Evolutionary conservation across 495 filamentous ascomycete genomes (phyloP).

Genomic region (Penicillium coprophilum): DNA sequence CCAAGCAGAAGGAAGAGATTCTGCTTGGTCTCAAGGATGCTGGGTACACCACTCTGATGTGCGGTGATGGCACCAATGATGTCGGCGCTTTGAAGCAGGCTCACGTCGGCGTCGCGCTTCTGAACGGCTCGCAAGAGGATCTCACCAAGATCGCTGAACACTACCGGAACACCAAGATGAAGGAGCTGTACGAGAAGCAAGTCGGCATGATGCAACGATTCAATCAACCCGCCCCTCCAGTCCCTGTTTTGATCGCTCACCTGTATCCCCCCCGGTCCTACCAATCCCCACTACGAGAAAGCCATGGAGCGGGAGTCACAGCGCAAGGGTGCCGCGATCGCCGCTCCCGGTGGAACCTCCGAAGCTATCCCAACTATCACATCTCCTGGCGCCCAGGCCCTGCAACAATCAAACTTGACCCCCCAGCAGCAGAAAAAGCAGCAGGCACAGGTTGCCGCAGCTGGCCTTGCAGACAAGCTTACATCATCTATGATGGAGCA

Average conservation of each 20-base stretch:
- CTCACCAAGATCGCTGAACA: conserved; percentile 89
- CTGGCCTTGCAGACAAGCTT: conserved; percentile 81
- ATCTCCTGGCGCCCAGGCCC: conserved; percentile 66
- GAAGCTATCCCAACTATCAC: conserved; percentile 67
- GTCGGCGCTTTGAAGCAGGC: conserved; percentile 98
- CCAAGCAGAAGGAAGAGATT: conserved; percentile 99
- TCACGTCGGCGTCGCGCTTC: conserved; percentile 91
- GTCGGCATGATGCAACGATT: conserved; percentile 84
- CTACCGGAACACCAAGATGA: conserved; percentile 91
- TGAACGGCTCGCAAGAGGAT: conserved; percentile 92
- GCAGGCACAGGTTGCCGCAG: conserved; percentile 66
- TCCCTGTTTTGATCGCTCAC: conserved; percentile 87
- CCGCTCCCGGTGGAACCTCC: conserved; percentile 29
- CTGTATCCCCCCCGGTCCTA: conserved; percentile 85
- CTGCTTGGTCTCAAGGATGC: conserved; percentile 91
- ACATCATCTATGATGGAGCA: conserved; percentile 86
- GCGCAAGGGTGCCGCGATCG: conserved; percentile 61
- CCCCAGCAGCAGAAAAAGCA: conserved; percentile 61
- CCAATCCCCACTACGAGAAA: conserved; percentile 94
- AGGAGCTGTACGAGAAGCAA: conserved; percentile 98
- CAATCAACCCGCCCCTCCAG: conserved; percentile 86
- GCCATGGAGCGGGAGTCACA: conserved; percentile 80
- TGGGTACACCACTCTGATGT: conserved; percentile 98
- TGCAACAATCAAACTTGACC: conserved; percentile 55
- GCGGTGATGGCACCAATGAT: conserved; percentile 97